Evolutionary conservation across 116 monocot genomes (phyloP), one percentile per base, ranked within the genome.

Genomic region (Papilionanthe hybrid): DNA sequence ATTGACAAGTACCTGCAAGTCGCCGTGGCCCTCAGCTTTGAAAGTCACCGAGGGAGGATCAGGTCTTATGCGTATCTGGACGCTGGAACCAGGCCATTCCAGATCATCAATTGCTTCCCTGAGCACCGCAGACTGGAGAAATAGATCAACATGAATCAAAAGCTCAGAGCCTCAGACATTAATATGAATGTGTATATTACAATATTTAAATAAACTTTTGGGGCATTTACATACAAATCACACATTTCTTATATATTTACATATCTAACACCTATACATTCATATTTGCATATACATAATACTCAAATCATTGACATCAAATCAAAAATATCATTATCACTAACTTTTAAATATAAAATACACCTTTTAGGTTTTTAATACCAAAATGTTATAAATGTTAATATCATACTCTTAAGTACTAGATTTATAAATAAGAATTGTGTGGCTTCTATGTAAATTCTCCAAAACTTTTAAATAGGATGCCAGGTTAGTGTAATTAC

Each of bases 31-130:
- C 88, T 99, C 99, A 66, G 91, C 91, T 85, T 78, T 86, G 66
- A 99, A 85, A 63, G 76, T 90, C 17, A 99, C 99, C 23, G 86
- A 80, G 50, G 93, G 93, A 43, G 99, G 95, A 23, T 94, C 88
- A 9, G 91, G 90, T 60, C 91, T 86, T 58, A 99, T 79, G 47
- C 84, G 77, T 80, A 99, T 93, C 85, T 93, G 91, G 77, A 99
- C 90, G 78, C 90, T 89, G 13, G 93, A 91, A 57, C 93, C 91
- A 58, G 99, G 95, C 99, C 99, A 99, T 72, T 99, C 99, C 29
- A 99, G 91, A 88, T 99, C 99, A 81, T 99, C 99, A 25, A 99
- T 90, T 69, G 92, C 89, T 86, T 99, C 99, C 85, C 95, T 99
- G 55, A 99, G 86, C 55, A 92, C 82, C 47, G 90, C 80, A 56